Evolutionary conservation across 1,139 yeast species (phyloP).

Genomic region (Yamadazyma membranifaciens): DNA sequence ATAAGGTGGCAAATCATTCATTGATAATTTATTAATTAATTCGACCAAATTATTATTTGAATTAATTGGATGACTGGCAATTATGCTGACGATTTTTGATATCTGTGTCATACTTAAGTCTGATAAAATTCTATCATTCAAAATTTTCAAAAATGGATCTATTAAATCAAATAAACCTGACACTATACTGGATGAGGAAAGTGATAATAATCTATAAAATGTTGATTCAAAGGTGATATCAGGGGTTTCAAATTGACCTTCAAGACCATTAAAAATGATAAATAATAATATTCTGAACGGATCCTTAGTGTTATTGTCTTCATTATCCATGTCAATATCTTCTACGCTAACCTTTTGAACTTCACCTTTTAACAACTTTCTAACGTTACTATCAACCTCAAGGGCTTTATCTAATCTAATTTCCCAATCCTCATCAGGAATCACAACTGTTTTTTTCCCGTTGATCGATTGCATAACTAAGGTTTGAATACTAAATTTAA

Average conservation of each 20-base stretch:
- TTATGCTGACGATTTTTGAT: conserved; percentile 54
- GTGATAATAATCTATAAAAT: conserved; percentile 33
- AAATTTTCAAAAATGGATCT: conserved; percentile 21
- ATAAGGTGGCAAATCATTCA: conserved; percentile 15
- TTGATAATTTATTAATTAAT: conserved; percentile 13
- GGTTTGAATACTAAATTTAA: conserved; percentile 50
- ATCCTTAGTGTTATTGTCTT: conserved; percentile 5
- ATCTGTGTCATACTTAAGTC: conserved; percentile 39
- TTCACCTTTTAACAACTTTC: conserved; percentile 30
- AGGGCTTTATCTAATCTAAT: conserved; percentile 70
- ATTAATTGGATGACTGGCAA: conserved; percentile 46
- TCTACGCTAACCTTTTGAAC: conserved; percentile 17
- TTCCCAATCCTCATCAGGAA: conserved; percentile 75
- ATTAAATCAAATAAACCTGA: conserved; percentile 20
- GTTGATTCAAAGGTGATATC: conserved; percentile 26
- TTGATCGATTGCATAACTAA: conserved; percentile 63
- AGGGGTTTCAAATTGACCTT: conserved; percentile 21
- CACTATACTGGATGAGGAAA: conserved; percentile 32
- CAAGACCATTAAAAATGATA: conserved; percentile 29
- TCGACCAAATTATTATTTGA: conserved; percentile 11
- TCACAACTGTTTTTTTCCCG: conserved; percentile 54
- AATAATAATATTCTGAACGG: conserved; percentile 20
- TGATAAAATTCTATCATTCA: conserved; percentile 22
- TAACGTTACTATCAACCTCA: conserved; percentile 57
- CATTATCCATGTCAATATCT: conserved; percentile 18